Percentiles rank a stretch among this genome's conserved stretches.
phyloP scores from a whole-genome alignment of 352 stramenopile species.

The Pythium sp. region DNA sequence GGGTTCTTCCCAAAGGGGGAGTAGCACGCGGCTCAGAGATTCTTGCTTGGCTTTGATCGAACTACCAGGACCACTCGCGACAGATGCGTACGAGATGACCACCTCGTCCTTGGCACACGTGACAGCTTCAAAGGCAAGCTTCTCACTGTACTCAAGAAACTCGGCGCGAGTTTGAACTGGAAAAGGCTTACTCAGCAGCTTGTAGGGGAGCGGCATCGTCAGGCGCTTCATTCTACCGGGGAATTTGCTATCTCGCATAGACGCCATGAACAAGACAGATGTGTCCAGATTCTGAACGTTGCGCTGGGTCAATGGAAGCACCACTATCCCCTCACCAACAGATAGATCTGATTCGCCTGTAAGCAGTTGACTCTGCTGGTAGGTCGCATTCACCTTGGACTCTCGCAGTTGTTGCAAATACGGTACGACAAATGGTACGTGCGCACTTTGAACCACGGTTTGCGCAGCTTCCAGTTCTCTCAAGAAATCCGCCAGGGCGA shows the following conservation, averaged over 20 bases:
- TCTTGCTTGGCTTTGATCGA: slow-evolving; percentile 15
- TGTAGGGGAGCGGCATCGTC: slow-evolving; percentile 53
- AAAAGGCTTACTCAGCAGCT: slow-evolving; percentile 46
- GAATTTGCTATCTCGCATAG: slow-evolving; percentile 78
- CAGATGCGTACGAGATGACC: slow-evolving; percentile 50
- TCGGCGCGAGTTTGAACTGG: slow-evolving; percentile 56
- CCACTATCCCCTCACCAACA: slow-evolving; percentile 27
- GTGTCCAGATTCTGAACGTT: slow-evolving; percentile 35
- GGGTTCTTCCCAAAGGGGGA: slow-evolving; percentile 26
- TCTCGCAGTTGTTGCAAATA: slow-evolving; percentile 67
- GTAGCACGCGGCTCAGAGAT: slow-evolving; percentile 30
- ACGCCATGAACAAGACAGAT: slow-evolving; percentile 51
- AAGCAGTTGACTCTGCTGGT: not conserved
- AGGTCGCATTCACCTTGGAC: slow-evolving; percentile 19
- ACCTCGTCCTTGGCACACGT: slow-evolving; percentile 31
- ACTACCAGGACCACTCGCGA: slow-evolving; percentile 16
- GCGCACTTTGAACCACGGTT: slow-evolving; percentile 45
- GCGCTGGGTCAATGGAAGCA: slow-evolving; percentile 47
- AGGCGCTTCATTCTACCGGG: slow-evolving; percentile 70
- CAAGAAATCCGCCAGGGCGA: slow-evolving; percentile 67
- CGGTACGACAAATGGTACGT: slow-evolving; percentile 68
- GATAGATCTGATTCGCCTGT: not conserved
- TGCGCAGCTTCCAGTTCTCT: slow-evolving; percentile 58
- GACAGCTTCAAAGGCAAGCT: slow-evolving; percentile 47
- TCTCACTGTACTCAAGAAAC: slow-evolving; percentile 45